Evolutionary conservation across 352 stramenopile species (phyloP).

Genomic region (Globisporangium acanthophoron): DNA sequence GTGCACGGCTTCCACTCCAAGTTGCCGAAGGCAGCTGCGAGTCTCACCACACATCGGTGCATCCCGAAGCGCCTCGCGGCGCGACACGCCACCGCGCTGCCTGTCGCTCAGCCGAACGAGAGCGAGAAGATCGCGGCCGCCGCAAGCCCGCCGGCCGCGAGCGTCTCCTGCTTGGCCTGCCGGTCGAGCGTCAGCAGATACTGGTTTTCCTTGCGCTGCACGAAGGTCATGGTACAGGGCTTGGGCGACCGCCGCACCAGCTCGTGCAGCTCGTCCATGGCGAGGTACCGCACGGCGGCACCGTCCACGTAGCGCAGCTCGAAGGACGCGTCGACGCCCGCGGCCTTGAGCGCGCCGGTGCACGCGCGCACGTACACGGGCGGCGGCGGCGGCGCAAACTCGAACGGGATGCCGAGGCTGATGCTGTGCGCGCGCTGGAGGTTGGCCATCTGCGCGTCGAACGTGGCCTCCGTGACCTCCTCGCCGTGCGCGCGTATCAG

Average conservation of each 20-base stretch:
- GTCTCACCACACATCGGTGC: no score
- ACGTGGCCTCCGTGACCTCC: slow-evolving; percentile 41
- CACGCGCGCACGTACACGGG: slow-evolving; percentile 53
- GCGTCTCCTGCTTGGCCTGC: slow-evolving; percentile 15
- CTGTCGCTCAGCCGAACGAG: slow-evolving; percentile 1
- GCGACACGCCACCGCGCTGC: no score
- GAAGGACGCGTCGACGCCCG: slow-evolving; percentile 51
- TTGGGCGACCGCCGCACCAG: slow-evolving; percentile 50
- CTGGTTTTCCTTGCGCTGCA: slow-evolving; percentile 45
- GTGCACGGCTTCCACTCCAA: no score
- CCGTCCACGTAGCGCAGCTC: slow-evolving; percentile 59
- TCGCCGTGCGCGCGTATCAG: slow-evolving; percentile 40
- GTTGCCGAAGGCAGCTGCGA: no score
- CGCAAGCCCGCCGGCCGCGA: slow-evolving; percentile 19
- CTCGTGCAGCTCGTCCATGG: slow-evolving; percentile 59
- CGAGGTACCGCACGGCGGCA: slow-evolving; percentile 48
- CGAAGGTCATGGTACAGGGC: slow-evolving; percentile 57
- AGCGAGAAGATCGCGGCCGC: slow-evolving; percentile 20
- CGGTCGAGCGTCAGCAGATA: slow-evolving; percentile 29
- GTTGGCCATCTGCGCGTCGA: slow-evolving; percentile 40
- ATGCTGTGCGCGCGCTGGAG: slow-evolving; percentile 49
- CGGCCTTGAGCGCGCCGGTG: slow-evolving; percentile 29
- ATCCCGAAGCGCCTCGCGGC: no score
- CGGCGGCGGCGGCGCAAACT: slow-evolving; percentile 50
- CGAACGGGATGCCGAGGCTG: slow-evolving; percentile 44